These are phyloP conservation scores for Fistulinella prunicolor DNA, from an alignment of 768 basidiomycete species.

Conservation along the genomic window DNA sequence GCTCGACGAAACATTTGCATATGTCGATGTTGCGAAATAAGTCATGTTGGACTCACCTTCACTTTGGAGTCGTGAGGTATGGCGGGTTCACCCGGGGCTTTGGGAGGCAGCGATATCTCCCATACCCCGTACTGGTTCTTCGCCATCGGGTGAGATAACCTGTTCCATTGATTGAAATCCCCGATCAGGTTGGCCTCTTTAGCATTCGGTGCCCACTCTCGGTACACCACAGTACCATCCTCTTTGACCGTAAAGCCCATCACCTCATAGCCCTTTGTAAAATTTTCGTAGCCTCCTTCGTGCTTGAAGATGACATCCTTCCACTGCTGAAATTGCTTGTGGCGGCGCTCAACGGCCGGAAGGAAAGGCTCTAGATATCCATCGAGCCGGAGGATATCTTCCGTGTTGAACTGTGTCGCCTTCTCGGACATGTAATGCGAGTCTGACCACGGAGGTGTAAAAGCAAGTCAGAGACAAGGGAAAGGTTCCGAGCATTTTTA, in stretches of 20 bases:
- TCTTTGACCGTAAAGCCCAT: conserved; percentile 73
- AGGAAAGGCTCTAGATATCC: conserved; percentile 73
- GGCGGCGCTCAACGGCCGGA: conserved; percentile 63
- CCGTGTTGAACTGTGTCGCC: conserved; percentile 45
- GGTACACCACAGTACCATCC: conserved; percentile 72
- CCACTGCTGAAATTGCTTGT: conserved; percentile 70
- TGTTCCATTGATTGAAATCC: conserved; percentile 94
- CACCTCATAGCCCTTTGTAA: conserved; percentile 51
- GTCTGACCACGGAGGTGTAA: background rate
- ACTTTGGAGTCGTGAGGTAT: conserved; percentile 95
- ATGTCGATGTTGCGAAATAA: background rate
- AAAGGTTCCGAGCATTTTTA: conserved; percentile 5
- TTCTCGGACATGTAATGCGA: conserved; percentile 42
- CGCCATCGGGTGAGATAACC: conserved; percentile 81
- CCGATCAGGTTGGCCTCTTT: conserved; percentile 81
- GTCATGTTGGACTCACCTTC: conserved; percentile 54
- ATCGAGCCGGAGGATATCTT: conserved; percentile 62
- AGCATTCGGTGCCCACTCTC: conserved; percentile 97
- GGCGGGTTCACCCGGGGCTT: conserved; percentile 63
- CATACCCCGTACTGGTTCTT: conserved; percentile 86
- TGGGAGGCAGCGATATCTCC: conserved; percentile 76
- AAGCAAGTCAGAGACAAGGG: conserved; percentile 4
- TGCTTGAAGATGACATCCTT: conserved; percentile 67
- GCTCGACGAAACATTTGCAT: background rate
- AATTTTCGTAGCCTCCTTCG: conserved; percentile 83